These are phyloP conservation scores for Asterophora parasitica DNA, from an alignment of 768 basidiomycete genomes.

Conservation along the genomic window DNA sequence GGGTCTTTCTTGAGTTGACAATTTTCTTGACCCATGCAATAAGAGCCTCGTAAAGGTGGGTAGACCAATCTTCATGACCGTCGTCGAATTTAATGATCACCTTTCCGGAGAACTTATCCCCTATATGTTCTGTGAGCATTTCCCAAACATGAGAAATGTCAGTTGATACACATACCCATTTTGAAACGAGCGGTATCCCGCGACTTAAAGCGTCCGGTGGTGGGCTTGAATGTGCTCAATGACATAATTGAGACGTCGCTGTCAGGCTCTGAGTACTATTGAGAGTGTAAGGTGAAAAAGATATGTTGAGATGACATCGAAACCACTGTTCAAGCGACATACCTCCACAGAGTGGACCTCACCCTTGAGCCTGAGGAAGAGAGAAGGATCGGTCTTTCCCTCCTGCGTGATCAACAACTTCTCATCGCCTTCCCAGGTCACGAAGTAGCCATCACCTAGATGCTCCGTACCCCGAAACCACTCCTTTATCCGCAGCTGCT, in stretches of 20 bases:
- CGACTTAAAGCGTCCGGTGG: background rate
- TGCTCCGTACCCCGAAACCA: slow-evolving; percentile 22
- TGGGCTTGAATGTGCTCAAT: background rate
- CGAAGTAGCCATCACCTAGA: slow-evolving; percentile 6
- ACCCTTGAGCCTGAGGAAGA: background rate
- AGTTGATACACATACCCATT: slow-evolving; percentile 4
- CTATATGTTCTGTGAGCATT: slow-evolving; percentile 1
- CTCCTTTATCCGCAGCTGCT: slow-evolving; percentile 18
- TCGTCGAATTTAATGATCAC: slow-evolving; percentile 19
- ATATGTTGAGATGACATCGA: background rate
- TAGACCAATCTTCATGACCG: background rate
- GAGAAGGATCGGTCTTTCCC: background rate
- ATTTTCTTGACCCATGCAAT: slow-evolving; percentile 9
- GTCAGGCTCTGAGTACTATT: background rate
- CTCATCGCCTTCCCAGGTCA: background rate
- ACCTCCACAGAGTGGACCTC: slow-evolving; percentile 5
- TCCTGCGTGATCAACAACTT: slow-evolving; percentile 4
- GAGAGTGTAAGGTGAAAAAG: background rate
- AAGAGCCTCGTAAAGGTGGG: background rate
- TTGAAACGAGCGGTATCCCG: slow-evolving; percentile 5
- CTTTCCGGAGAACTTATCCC: slow-evolving; percentile 12
- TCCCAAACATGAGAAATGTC: background rate
- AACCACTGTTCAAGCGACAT: background rate
- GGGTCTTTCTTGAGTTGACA: background rate
- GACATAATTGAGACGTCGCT: background rate